Conservation (phyloP, 208 protist species). For the Trypanosoma caninum region DNA sequence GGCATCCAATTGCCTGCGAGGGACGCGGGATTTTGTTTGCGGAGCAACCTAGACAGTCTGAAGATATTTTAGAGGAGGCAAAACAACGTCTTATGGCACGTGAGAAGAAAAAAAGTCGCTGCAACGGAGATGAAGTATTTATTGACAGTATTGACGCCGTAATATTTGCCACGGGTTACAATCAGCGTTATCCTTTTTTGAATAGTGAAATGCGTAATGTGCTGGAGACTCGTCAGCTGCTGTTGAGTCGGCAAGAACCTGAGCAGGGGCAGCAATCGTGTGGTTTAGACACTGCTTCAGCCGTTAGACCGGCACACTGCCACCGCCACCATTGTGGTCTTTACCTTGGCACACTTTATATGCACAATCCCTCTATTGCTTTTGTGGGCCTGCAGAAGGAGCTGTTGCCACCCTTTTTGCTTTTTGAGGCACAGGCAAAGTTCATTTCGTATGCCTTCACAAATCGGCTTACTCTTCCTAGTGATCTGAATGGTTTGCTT, state of each 20-base stretch:
- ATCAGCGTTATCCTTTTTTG: slow-evolving; percentile 72
- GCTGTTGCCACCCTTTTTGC: slow-evolving; percentile 74
- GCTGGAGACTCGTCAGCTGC: slow-evolving; percentile 40
- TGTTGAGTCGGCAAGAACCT: slow-evolving; percentile 1
- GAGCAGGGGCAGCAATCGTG: background rate
- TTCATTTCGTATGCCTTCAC: slow-evolving; percentile 83
- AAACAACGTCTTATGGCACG: slow-evolving; percentile 11
- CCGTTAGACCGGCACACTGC: background rate
- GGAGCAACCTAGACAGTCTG: slow-evolving; percentile 10
- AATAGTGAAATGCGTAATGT: slow-evolving; percentile 48
- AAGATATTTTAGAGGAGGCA: slow-evolving; percentile 38
- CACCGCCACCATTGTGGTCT: slow-evolving; percentile 31
- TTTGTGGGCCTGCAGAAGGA: slow-evolving; percentile 78
- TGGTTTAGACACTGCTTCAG: too few species aligned
- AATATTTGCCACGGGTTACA: slow-evolving; percentile 81
- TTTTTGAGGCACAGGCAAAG: slow-evolving; percentile 83
- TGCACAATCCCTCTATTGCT: slow-evolving; percentile 54
- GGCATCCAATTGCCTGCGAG: slow-evolving; percentile 33
- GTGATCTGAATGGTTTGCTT: slow-evolving; percentile 21
- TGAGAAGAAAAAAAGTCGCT: background rate
- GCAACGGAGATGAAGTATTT: slow-evolving; percentile 28
- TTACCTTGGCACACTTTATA: slow-evolving; percentile 75
- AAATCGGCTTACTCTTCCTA: slow-evolving; percentile 48
- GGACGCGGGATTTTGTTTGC: slow-evolving; percentile 54
- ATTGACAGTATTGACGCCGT: slow-evolving; percentile 76